Evolutionary conservation across 2,329 filamentous ascomycete genomes (phyloP).

Genomic region (Diatrype stigma): DNA sequence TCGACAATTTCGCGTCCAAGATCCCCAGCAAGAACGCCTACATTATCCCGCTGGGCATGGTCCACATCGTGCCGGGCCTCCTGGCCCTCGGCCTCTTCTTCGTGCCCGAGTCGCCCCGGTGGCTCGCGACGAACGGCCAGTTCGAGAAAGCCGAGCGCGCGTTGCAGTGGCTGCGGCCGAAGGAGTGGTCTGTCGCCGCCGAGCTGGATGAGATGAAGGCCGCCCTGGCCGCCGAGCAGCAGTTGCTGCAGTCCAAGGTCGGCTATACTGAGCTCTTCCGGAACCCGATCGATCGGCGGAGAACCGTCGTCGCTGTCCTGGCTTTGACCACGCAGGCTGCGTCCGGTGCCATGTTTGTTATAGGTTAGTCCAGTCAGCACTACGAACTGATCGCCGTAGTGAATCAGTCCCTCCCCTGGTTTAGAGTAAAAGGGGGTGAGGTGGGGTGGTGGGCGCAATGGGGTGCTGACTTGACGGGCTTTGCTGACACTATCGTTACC

Average conservation of each 20-base stretch:
- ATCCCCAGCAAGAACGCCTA: slow-evolving; percentile 18
- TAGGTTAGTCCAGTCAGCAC: slow-evolving; percentile 31
- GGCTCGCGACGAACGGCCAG: slow-evolving; percentile 33
- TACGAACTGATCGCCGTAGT: too few relatives aligned
- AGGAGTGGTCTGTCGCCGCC: slow-evolving; percentile 23
- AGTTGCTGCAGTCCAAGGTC: slow-evolving; percentile 27
- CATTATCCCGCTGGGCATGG: slow-evolving; percentile 24
- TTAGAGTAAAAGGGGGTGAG: too few relatives aligned
- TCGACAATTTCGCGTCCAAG: slow-evolving; percentile 43
- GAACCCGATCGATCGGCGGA: slow-evolving; percentile 47
- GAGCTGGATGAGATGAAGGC: slow-evolving; percentile 35
- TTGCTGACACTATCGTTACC: too few relatives aligned
- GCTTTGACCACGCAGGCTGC: slow-evolving; percentile 48
- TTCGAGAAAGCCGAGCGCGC: slow-evolving; percentile 28
- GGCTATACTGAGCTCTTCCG: slow-evolving; percentile 43
- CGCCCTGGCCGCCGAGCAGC: slow-evolving; percentile 30
- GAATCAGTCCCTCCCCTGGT: too few relatives aligned
- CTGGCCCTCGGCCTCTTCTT: slow-evolving; percentile 33
- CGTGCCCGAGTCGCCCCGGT: slow-evolving; percentile 38
- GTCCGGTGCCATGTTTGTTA: slow-evolving; percentile 53
- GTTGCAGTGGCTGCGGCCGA: slow-evolving; percentile 28
- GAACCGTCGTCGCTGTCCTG: slow-evolving; percentile 44
- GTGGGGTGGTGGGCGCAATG: too few relatives aligned
- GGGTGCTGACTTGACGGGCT: too few relatives aligned
- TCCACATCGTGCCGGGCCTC: slow-evolving; percentile 31